Conservation (phyloP, 805 yeast genomes). For the Zygotorulaspora danielsina region DNA sequence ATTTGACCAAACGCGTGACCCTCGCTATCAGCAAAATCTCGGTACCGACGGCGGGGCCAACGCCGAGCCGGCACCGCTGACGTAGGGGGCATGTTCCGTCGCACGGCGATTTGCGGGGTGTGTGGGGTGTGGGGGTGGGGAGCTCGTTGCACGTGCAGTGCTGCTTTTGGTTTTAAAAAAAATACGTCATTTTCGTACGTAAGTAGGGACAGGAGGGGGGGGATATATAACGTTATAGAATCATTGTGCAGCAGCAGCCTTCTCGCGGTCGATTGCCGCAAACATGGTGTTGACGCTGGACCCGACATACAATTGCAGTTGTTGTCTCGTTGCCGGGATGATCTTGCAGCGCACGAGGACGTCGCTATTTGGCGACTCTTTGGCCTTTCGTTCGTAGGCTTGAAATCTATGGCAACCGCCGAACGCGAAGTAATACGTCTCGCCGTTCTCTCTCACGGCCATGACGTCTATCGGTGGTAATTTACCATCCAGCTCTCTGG, state of each 20-base stretch:
- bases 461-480: conserved; percentile 81
- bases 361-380: conserved; percentile 33
- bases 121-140: no score
- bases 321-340: conserved; percentile 69
- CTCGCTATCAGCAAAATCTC: conserved; percentile 1
- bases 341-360: conserved; percentile 62
- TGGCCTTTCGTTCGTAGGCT: conserved; percentile 61
- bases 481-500: conserved; percentile 45
- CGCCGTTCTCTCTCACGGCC: conserved; percentile 58
- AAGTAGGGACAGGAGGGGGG: no score
- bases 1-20: conserved; percentile 1
- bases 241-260: no score
- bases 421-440: conserved; percentile 68
- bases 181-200: no score
- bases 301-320: conserved; percentile 67
- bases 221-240: no score
- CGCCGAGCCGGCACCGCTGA: background rate
- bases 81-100: background rate
- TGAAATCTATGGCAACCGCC: conserved; percentile 91
- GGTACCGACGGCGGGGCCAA: conserved; percentile 6
- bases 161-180: no score
- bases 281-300: conserved; percentile 33
- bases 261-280: conserved; percentile 7
- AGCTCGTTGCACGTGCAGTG: no score
- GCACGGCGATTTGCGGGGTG: background rate